Conservation (phyloP, 257 asterid genomes). For the Nemophila menziesii region DNA sequence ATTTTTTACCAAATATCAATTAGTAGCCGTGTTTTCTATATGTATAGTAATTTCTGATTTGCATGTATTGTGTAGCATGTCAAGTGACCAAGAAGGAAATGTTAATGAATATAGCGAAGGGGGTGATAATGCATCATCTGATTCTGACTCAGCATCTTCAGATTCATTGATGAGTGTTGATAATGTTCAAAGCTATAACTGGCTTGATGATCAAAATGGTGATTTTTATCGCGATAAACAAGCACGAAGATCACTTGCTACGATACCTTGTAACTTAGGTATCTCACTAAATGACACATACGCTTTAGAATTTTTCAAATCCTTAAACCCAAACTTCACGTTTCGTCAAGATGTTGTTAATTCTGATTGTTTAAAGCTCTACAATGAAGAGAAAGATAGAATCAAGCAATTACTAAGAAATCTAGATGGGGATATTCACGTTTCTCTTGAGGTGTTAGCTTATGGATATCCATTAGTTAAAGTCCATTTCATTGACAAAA, state of each 20-base stretch:
- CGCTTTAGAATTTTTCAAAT: neutral
- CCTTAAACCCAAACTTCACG: neutral
- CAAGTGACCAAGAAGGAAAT: neutral
- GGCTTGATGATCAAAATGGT: neutral
- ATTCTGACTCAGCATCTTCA: neutral
- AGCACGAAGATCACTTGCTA: neutral
- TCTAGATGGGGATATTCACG: conserved; percentile 8
- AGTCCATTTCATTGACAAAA: conserved; percentile 14
- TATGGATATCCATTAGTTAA: conserved; percentile 4
- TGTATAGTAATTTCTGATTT: too few species aligned
- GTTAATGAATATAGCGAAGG: neutral
- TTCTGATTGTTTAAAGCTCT: conserved; percentile 8
- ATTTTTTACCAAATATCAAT: neutral
- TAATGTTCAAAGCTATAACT: neutral
- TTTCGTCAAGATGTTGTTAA: neutral
- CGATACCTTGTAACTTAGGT: neutral
- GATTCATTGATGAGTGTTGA: neutral
- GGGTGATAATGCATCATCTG: neutral
- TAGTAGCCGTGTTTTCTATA: neutral
- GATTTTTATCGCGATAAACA: neutral
- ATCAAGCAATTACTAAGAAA: conserved; percentile 1
- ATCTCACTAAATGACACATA: neutral
- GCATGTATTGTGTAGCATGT: neutral
- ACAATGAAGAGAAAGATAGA: conserved; percentile 4
- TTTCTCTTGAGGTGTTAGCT: conserved; percentile 6